phyloP scores from a whole-genome alignment of 164 flowering plant genomes.

The Taxillus chinensis region DNA sequence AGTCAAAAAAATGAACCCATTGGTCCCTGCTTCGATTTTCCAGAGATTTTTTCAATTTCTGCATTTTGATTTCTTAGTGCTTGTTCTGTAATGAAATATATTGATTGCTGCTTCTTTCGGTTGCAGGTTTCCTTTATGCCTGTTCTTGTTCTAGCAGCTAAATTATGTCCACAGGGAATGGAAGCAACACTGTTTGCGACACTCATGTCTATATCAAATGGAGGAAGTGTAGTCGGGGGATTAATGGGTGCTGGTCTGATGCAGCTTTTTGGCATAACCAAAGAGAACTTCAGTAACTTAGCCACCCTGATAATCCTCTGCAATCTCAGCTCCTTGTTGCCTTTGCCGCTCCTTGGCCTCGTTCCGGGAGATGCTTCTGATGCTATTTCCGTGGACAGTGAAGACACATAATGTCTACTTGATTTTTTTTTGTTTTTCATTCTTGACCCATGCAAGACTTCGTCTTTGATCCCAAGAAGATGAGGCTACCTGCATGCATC shows the following conservation, averaged over 20 bases:
- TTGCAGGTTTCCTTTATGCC: conserved; percentile 98
- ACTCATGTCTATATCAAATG: conserved; percentile 93
- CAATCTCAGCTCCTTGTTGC: conserved; percentile 88
- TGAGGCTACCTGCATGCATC: not conserved
- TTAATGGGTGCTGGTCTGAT: conserved; percentile 88
- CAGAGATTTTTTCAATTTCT: too few relatives aligned
- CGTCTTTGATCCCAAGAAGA: too few relatives aligned
- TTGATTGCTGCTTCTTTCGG: not conserved
- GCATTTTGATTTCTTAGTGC: too few relatives aligned
- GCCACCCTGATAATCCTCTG: conserved; percentile 63
- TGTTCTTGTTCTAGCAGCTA: conserved; percentile 88
- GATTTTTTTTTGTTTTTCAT: conserved; percentile 12
- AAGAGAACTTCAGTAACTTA: conserved; percentile 67
- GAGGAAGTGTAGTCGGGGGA: conserved; percentile 85
- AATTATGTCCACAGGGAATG: conserved; percentile 86
- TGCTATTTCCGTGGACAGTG: conserved; percentile 20
- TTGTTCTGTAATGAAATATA: too few relatives aligned
- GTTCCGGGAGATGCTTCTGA: conserved; percentile 58
- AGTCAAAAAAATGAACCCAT: too few relatives aligned
- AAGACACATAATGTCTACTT: conserved; percentile 60
- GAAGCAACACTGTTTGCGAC: conserved; percentile 99
- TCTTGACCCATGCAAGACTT: not conserved
- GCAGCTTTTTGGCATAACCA: conserved; percentile 76
- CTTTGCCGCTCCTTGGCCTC: conserved; percentile 85
- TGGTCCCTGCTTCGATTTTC: too few relatives aligned